Evolutionary conservation across 495 filamentous ascomycete genomes (phyloP).

Genomic region (Melanomma pulvis-pyrius): DNA sequence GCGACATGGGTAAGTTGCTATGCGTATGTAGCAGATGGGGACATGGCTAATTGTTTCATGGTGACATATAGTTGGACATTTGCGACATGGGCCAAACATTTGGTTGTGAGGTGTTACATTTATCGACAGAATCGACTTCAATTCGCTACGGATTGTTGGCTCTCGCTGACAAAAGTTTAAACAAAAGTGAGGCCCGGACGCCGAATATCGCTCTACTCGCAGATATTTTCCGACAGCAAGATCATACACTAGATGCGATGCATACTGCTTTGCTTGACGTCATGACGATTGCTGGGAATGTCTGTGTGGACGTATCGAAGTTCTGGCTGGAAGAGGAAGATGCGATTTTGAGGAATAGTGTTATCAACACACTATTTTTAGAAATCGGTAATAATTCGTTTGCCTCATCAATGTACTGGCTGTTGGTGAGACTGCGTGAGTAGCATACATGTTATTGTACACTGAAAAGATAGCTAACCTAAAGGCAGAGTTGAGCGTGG

Average conservation of each 20-base stretch:
- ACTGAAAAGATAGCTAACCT: not conserved
- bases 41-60: not conserved
- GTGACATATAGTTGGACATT: not conserved
- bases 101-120: slow-evolving; percentile 3
- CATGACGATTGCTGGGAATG: not conserved
- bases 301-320: not conserved
- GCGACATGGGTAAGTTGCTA: slow-evolving; percentile 12
- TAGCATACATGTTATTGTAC: not conserved
- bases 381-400: not conserved
- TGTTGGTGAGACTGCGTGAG: slow-evolving; percentile 8
- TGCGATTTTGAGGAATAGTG: not conserved
- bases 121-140: not conserved
- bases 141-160: slow-evolving; percentile 9
- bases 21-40: not conserved
- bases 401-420: not conserved
- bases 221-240: not conserved
- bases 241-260: not conserved
- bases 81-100: slow-evolving; percentile 2
- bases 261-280: slow-evolving; percentile 1
- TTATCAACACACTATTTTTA: not conserved
- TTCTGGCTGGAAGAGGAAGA: slow-evolving; percentile 3
- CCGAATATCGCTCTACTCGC: not conserved
- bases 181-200: not conserved
- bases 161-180: not conserved
- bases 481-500: not conserved